These are phyloP conservation scores for Dujonia santamariae DNA, from an alignment of 1,139 yeast genomes.

Conservation along the genomic window DNA sequence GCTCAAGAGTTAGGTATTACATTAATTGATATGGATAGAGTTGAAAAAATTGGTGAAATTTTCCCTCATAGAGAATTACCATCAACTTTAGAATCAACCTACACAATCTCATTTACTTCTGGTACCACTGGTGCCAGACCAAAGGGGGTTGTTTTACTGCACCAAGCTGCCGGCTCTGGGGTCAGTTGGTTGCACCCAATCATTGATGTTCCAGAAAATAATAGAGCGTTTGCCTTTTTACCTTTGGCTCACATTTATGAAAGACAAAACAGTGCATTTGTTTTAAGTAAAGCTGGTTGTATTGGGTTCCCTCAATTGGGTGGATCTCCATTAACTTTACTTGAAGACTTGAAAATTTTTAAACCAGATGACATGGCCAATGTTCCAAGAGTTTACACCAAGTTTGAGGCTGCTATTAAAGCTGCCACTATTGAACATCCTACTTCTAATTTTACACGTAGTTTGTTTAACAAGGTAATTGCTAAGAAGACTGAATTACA, in stretches of 20 bases:
- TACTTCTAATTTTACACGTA: conserved; percentile 15
- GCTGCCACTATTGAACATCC: conserved; percentile 26
- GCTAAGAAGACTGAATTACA: conserved; percentile 32
- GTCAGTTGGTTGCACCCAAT: conserved; percentile 15
- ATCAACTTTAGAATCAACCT: conserved; percentile 21
- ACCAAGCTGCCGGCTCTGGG: conserved; percentile 27
- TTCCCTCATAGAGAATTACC: conserved; percentile 17
- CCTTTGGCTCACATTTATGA: conserved; percentile 58
- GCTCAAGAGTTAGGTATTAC: conserved; percentile 8
- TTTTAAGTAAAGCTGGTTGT: conserved; percentile 31
- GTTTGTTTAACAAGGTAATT: conserved; percentile 17
- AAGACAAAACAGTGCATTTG: conserved; percentile 30
- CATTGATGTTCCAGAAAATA: conserved; percentile 11
- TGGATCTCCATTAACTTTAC: conserved; percentile 41
- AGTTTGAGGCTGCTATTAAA: conserved; percentile 54
- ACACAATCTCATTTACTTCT: conserved; percentile 31
- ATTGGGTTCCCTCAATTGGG: conserved; percentile 46
- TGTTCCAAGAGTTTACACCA: conserved; percentile 67
- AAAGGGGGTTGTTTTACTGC: conserved; percentile 36
- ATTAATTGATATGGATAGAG: conserved; percentile 8
- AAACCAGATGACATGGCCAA: conserved; percentile 53
- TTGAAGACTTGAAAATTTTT: conserved; percentile 54
- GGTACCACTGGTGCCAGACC: conserved; percentile 40
- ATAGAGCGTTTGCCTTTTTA: conserved; percentile 37
- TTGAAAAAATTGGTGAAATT: conserved; percentile 18